phyloP scores from a whole-genome alignment of 176 grass and related monocot genomes.

The sorghum (Sorghum bicolor) region Sorghum_bicolor_NCBIv3 NC_012872.2:10874001-10874500 shows the following conservation, averaged over 20 bases:
- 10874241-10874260: background rate
- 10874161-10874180: background rate
- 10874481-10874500: background rate
- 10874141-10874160: background rate
- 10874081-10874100: background rate
- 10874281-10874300: background rate
- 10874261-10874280: background rate
- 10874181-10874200: background rate
- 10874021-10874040: background rate
- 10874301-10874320: background rate
- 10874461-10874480: background rate
- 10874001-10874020: background rate
- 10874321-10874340: background rate
- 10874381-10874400: background rate
- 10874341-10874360: background rate
- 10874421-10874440: background rate
- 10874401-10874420: slow-evolving; percentile 5
- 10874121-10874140: background rate
- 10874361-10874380: slow-evolving; percentile 32
- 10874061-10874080: background rate
- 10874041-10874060: background rate
- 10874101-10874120: background rate
- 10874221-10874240: background rate
- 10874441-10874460: background rate
- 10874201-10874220: background rate